A percentile compares a stretch with the other conserved stretches of the same genome.
These are phyloP conservation scores for Antitrichia curtipendula DNA, from an alignment of 225 moss, liverwort and hornwort genomes.

Conservation along the genomic window DNA sequence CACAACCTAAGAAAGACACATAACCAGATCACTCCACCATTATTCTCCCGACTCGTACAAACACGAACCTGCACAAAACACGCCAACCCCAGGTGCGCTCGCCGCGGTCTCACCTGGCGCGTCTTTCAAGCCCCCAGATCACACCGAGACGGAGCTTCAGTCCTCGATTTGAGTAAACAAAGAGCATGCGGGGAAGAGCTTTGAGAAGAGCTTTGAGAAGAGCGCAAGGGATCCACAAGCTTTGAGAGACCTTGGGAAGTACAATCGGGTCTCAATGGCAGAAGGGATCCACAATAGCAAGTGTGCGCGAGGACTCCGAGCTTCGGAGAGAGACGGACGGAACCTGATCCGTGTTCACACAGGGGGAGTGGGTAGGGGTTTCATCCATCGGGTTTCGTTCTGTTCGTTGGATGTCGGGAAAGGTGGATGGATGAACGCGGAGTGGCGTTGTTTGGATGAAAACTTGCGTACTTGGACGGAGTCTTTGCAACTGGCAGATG, in stretches of 20 bases:
- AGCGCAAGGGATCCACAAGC: neutral
- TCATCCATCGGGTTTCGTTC: neutral
- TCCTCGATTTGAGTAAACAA: neutral
- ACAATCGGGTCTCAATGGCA: neutral
- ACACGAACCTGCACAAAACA: neutral
- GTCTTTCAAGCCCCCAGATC: neutral
- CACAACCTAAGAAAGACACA: neutral
- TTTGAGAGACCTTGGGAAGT: neutral
- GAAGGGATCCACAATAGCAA: neutral
- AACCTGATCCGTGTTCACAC: neutral
- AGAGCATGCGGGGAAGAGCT: neutral
- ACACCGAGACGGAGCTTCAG: neutral
- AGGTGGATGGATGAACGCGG: neutral
- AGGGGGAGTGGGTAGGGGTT: rapidly evolving
- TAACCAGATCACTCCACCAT: neutral
- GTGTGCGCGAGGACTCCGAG: neutral
- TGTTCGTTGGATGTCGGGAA: too few species aligned
- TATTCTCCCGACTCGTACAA: neutral
- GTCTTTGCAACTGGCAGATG: neutral
- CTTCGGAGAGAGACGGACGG: neutral
- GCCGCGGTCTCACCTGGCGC: neutral
- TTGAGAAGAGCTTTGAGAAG: neutral
- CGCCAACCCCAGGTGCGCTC: neutral
- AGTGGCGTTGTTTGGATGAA: neutral
- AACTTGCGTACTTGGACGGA: neutral